These are phyloP conservation scores for Pistacia vera DNA, from an alignment of 345 rosid species.

Conservation along the genomic window DNA sequence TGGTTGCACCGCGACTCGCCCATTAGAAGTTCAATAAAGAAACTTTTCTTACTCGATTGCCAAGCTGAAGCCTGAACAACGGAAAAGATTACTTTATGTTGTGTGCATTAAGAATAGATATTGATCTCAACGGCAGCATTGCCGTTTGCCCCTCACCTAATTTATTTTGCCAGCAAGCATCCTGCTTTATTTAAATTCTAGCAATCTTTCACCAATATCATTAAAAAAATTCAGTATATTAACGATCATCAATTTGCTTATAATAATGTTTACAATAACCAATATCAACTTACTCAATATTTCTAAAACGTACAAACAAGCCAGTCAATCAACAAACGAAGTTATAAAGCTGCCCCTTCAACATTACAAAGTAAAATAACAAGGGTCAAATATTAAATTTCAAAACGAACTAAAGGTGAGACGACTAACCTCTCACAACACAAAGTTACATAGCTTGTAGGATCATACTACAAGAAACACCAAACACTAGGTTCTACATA, in stretches of 20 bases:
- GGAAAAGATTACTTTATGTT: no score
- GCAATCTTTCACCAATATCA: background rate
- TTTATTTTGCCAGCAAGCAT: background rate
- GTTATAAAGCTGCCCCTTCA: conserved; percentile 23
- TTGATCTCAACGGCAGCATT: background rate
- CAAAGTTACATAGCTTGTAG: conserved; percentile 51
- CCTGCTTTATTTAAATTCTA: background rate
- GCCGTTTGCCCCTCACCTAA: no score
- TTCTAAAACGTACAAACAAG: background rate
- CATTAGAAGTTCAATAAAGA: no score
- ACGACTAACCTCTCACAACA: conserved; percentile 34
- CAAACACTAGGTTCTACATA: conserved; percentile 34
- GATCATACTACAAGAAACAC: conserved; percentile 30
- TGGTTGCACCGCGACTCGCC: no score
- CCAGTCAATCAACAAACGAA: conserved; percentile 1
- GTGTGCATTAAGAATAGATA: background rate
- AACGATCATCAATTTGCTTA: background rate
- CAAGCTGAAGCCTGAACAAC: no score
- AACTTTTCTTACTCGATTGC: no score
- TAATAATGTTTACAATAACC: background rate
- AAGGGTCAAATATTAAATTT: conserved; percentile 26
- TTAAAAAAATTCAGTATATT: background rate
- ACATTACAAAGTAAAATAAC: conserved; percentile 21
- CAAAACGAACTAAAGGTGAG: conserved; percentile 25
- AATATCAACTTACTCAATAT: conserved; percentile 4